Percentiles rank a stretch among this genome's conserved stretches.
These are phyloP conservation scores for Picochlorum sp. DNA, from an alignment of 139 green algal genomes.

Conservation along the genomic window DNA sequence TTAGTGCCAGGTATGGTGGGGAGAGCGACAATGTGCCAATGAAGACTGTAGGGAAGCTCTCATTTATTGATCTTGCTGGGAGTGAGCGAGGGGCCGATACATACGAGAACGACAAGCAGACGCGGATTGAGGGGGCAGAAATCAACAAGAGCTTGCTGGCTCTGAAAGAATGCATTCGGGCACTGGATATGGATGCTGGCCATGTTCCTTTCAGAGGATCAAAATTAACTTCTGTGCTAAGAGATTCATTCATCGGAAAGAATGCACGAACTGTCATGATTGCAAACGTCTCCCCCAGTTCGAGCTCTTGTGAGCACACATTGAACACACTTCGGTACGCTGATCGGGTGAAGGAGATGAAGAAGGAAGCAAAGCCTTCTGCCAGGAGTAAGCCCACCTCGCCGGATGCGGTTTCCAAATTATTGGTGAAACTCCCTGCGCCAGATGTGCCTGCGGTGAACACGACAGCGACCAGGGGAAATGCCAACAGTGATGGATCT, in stretches of 20 bases:
- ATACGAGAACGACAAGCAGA: constrained; percentile 86
- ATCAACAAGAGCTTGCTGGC: constrained; percentile 98
- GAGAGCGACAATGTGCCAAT: background rate
- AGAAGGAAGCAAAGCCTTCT: background rate
- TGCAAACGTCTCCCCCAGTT: constrained; percentile 87
- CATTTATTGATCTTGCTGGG: constrained; percentile 97
- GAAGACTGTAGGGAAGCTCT: constrained; percentile 76
- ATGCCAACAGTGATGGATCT: no score
- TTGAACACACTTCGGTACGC: constrained; percentile 98
- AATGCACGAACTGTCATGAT: constrained; percentile 96
- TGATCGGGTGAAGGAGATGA: constrained; percentile 85
- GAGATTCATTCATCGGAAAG: constrained; percentile 49
- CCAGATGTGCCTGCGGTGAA: constrained; percentile 5
- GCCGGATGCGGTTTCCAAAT: background rate
- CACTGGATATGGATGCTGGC: constrained; percentile 73
- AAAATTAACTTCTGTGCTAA: constrained; percentile 80
- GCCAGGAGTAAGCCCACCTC: background rate
- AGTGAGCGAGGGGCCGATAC: constrained; percentile 97
- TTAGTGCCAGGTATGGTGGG: background rate
- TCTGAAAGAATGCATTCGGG: constrained; percentile 93
- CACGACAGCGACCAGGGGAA: background rate
- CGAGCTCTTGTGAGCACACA: constrained; percentile 85
- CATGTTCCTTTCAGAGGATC: constrained; percentile 94
- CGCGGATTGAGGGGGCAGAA: constrained; percentile 85
- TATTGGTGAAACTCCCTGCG: background rate